Conservation (phyloP, 805 yeast species). For the Sungouiella thailandica region DNA sequence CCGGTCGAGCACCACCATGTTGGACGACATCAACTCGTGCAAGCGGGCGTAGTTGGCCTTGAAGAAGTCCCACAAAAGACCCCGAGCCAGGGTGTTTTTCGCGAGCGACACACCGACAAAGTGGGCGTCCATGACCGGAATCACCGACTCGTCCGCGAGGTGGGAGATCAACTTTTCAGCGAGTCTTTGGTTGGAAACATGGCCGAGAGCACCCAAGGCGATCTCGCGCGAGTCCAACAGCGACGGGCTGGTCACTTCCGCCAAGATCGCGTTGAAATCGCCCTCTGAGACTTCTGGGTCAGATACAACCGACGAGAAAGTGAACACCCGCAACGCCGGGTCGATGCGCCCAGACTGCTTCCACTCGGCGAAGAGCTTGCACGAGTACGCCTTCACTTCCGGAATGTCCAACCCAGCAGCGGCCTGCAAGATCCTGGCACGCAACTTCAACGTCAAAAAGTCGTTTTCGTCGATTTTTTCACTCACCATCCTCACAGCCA, state of each 20-base stretch:
- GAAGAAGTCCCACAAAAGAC: conserved; percentile 46
- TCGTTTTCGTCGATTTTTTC: conserved; percentile 15
- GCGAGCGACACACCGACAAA: conserved; percentile 45
- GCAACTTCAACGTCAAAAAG: conserved; percentile 28
- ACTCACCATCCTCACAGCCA: conserved; percentile 22
- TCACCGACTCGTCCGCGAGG: conserved; percentile 37
- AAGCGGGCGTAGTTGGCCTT: conserved; percentile 43
- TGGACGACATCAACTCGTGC: conserved; percentile 40
- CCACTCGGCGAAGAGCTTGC: conserved; percentile 25
- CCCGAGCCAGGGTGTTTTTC: conserved; percentile 40
- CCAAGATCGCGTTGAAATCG: conserved; percentile 35
- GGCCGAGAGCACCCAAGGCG: conserved; percentile 53
- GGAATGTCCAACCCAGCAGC: conserved; percentile 38
- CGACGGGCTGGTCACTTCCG: conserved; percentile 47
- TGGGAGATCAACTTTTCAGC: conserved; percentile 33
- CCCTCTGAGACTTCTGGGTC: conserved; percentile 22
- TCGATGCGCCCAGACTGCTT: conserved; percentile 23
- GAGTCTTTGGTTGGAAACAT: conserved; percentile 30
- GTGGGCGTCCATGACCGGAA: conserved; percentile 58
- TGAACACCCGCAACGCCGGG: conserved; percentile 42
- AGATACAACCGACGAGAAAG: conserved; percentile 41
- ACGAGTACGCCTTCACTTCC: conserved; percentile 32
- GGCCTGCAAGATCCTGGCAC: conserved; percentile 34
- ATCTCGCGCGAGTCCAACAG: conserved; percentile 57
- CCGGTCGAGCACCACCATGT: conserved; percentile 49